Evolutionary conservation across 257 asterid genomes (phyloP), one percentile per base, ranked within the genome.

Genomic region (Cinchona pubescens): DNA sequence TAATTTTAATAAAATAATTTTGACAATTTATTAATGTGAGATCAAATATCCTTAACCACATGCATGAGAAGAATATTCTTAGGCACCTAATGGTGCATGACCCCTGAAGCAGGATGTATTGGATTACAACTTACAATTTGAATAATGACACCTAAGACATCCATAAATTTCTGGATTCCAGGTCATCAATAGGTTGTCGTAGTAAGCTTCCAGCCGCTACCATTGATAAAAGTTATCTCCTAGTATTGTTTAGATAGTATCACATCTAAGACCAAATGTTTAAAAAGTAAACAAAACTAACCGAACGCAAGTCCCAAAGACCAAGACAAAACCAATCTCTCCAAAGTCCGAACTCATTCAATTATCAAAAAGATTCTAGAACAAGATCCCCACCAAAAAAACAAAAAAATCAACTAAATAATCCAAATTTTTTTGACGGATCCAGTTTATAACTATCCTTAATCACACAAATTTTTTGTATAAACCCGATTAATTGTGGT

Each of bases 1-100:
- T n/a, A n/a, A n/a, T n/a, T n/a, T n/a, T n/a, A n/a, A n/a, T n/a
- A n/a, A n/a, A n/a, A n/a, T n/a, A n/a, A n/a, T n/a, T n/a, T n/a
- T n/a, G n/a, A n/a, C n/a, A n/a, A n/a, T n/a, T n/a, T n/a, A n/a
- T n/a, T n/a, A n/a, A n/a, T n/a, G n/a, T n/a, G n/a, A n/a, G n/a
- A n/a, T n/a, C n/a, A n/a, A n/a, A n/a, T n/a, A n/a, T n/a, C n/a
- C n/a, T n/a, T n/a, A n/a, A n/a, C n/a, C n/a, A n/a, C n/a, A n/a
- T n/a, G n/a, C n/a, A n/a, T n/a, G n/a, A n/a, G 27, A 43, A 67
- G 67, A 59, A 72, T 72, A 72, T 72, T 72, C 76, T 15, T 25
- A 7, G 67, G 55, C 55, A 37, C 40, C 16, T 55, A 30, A 38
- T 4, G 51, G 27, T 37, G 23, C 75, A 37, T 55, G 76, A 72